Percentiles rank a stretch among this genome's conserved stretches.
These are phyloP conservation scores for Entrophospora sp. DNA, from an alignment of 192 early-diverging fungal genomes.

Conservation along the genomic window DNA sequence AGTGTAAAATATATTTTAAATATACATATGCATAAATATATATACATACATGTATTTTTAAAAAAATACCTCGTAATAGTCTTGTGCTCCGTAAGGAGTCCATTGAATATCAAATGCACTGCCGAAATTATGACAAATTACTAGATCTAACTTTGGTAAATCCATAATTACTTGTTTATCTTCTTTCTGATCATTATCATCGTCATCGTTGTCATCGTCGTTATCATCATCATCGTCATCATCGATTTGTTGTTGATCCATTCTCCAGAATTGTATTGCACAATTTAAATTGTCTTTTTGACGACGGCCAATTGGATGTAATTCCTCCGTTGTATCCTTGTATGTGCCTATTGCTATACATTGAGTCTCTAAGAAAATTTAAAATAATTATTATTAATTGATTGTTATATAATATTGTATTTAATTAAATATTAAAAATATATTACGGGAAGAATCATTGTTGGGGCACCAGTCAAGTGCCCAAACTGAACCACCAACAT, in stretches of 20 bases:
- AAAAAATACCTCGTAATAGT: constrained; percentile 9
- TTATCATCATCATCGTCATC: not conserved
- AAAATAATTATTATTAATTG: not conserved
- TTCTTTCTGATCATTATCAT: not conserved
- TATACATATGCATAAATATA: not conserved
- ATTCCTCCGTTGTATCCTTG: constrained; percentile 17
- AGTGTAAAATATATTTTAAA: not conserved
- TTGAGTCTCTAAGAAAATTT: constrained; percentile 4
- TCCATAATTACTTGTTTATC: too few relatives aligned
- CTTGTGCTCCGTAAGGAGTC: constrained; percentile 38
- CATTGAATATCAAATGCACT: constrained; percentile 26
- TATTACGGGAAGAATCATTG: not conserved
- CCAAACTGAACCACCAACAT: constrained; percentile 33
- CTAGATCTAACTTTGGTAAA: constrained; percentile 30
- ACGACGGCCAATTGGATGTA: constrained; percentile 12
- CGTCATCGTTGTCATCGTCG: not conserved
- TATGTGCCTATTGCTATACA: constrained; percentile 34
- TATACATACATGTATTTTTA: too few relatives aligned
- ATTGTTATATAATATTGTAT: not conserved
- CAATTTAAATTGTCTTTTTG: constrained; percentile 18
- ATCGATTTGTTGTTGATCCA: constrained; percentile 13
- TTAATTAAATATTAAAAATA: not conserved
- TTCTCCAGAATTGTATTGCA: constrained; percentile 35
- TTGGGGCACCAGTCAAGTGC: constrained; percentile 29
- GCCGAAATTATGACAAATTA: constrained; percentile 34